phyloP scores from a whole-genome alignment of 1,284 basidiomycete genomes.

The Rhizopogon parksii region DNA sequence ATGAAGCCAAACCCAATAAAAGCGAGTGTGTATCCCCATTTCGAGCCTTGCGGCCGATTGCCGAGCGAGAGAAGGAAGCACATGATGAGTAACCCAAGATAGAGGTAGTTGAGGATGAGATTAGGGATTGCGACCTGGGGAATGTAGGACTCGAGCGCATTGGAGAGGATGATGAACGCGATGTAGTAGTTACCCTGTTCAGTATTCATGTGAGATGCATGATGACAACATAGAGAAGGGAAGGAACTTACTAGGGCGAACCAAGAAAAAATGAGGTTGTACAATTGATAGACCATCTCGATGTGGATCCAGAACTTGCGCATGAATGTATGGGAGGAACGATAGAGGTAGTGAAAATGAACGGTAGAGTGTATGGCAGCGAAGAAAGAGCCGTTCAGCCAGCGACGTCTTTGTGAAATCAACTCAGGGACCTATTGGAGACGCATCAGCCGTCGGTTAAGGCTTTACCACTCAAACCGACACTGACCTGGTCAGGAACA shows the following conservation, averaged over 20 bases:
- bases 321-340: slow-evolving; percentile 76
- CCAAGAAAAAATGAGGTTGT: slow-evolving; percentile 91
- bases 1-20: slow-evolving; percentile 84
- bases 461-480: too few species aligned
- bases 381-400: slow-evolving; percentile 98
- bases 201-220: slow-evolving; percentile 1
- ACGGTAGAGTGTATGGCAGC: slow-evolving; percentile 86
- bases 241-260: slow-evolving; percentile 64
- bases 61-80: slow-evolving; percentile 91
- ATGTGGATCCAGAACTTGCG: slow-evolving; percentile 94
- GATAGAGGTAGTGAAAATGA: slow-evolving; percentile 91
- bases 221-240: neutral
- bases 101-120: slow-evolving; percentile 77
- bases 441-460: too few species aligned
- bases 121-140: slow-evolving; percentile 66
- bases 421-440: slow-evolving; percentile 69
- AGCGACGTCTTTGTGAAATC: slow-evolving; percentile 87
- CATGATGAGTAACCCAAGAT: slow-evolving; percentile 79
- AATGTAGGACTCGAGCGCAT: slow-evolving; percentile 64
- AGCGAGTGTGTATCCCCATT: slow-evolving; percentile 74
- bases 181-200: slow-evolving; percentile 83
- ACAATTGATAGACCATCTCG: slow-evolving; percentile 87
- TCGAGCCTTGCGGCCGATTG: slow-evolving; percentile 86
- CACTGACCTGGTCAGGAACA: slow-evolving; percentile 72
- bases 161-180: slow-evolving; percentile 73